These are phyloP conservation scores for Gossypium trilobum DNA, from an alignment of 441 rosid genomes.

Conservation along the genomic window DNA sequence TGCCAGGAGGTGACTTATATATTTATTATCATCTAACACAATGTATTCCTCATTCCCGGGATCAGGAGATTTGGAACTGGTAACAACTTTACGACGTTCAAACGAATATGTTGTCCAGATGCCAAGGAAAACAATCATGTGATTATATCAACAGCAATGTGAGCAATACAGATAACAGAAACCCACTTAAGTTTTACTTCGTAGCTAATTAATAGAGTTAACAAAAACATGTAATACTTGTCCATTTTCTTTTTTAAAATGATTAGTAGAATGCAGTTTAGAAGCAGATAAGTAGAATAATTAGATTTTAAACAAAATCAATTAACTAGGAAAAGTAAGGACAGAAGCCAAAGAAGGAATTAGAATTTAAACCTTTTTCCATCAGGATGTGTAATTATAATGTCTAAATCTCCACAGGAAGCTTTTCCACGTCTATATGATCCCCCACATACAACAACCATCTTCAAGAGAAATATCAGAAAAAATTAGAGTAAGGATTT, in stretches of 20 bases:
- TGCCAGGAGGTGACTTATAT: slow-evolving; percentile 78
- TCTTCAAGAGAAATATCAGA: slow-evolving; percentile 36
- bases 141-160: neutral
- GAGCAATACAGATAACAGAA: neutral
- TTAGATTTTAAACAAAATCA: neutral
- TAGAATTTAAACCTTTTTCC: slow-evolving; percentile 50
- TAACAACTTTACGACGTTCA: slow-evolving; percentile 87
- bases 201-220: neutral
- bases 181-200: neutral
- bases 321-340: neutral
- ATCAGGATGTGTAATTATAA: slow-evolving; percentile 81
- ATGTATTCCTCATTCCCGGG: slow-evolving; percentile 83
- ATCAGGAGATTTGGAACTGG: slow-evolving; percentile 82
- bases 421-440: slow-evolving; percentile 93
- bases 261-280: neutral
- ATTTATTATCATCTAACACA: slow-evolving; percentile 93
- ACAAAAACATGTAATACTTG: neutral
- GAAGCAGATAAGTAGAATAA: neutral
- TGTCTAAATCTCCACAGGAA: slow-evolving; percentile 84
- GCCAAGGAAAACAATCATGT: too few species aligned
- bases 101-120: slow-evolving; percentile 17
- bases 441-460: slow-evolving; percentile 72
- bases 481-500: neutral
- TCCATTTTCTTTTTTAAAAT: neutral
- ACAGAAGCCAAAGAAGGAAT: neutral